These are phyloP conservation scores for Xylariaceae sp. DNA, from an alignment of 2,329 filamentous ascomycete species.

Conservation along the genomic window DNA sequence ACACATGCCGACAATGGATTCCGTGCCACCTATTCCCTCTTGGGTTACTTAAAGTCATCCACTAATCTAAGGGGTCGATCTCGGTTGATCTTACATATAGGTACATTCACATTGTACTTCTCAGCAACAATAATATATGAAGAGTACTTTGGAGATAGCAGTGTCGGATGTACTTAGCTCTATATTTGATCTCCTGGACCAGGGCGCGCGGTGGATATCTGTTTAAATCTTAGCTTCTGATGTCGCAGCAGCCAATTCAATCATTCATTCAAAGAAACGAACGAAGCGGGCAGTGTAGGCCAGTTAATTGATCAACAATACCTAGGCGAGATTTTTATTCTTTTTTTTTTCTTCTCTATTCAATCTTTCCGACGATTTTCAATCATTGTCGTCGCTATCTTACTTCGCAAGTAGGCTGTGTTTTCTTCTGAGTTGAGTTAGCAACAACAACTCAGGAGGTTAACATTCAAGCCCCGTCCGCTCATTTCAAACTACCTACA, in stretches of 20 bases:
- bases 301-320: background rate
- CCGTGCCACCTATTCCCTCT: background rate
- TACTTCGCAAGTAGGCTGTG: background rate
- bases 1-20: background rate
- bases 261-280: too few relatives aligned
- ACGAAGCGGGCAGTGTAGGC: too few relatives aligned
- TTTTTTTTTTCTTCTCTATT: background rate
- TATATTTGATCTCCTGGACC: background rate
- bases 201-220: background rate
- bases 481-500: too few relatives aligned
- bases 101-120: too few relatives aligned
- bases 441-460: too few relatives aligned
- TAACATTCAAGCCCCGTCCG: too few relatives aligned
- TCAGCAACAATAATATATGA: background rate
- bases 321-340: background rate
- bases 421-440: too few relatives aligned
- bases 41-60: background rate
- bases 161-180: background rate
- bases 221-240: background rate
- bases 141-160: background rate
- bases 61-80: background rate
- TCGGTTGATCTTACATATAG: background rate
- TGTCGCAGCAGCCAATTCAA: background rate
- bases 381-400: background rate
- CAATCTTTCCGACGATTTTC: background rate